These are phyloP conservation scores for Termitomyces sp. DNA, from an alignment of 768 basidiomycete species.

Conservation along the genomic window DNA sequence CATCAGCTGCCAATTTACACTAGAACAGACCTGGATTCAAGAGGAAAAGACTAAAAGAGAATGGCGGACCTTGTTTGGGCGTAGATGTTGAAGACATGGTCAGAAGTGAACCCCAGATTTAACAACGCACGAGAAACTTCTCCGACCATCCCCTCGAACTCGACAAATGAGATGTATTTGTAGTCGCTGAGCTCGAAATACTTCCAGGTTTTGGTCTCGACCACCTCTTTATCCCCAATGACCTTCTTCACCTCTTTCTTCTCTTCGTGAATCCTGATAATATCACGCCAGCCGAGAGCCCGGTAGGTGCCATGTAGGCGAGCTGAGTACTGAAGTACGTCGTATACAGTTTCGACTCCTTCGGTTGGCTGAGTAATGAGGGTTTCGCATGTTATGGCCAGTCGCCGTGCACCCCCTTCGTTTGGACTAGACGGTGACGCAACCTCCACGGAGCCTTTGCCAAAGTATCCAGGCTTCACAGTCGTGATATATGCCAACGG, in stretches of 20 bases:
- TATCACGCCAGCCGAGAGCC: constrained; percentile 77
- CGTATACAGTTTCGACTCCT: constrained; percentile 78
- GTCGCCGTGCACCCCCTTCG: constrained; percentile 49
- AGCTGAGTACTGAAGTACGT: constrained; percentile 72
- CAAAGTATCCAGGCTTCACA: constrained; percentile 49
- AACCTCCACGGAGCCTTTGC: constrained; percentile 64
- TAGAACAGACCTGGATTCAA: neutral
- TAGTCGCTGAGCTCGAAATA: constrained; percentile 91
- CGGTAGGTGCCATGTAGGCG: constrained; percentile 71
- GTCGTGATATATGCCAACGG: no score
- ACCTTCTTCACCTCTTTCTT: constrained; percentile 86
- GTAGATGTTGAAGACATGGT: constrained; percentile 88
- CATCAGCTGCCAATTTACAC: constrained; percentile 79
- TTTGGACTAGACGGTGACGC: constrained; percentile 32
- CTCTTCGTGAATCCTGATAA: constrained; percentile 72
- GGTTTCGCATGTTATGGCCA: constrained; percentile 52
- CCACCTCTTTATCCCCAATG: constrained; percentile 78
- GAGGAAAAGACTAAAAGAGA: no score
- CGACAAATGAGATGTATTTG: constrained; percentile 73
- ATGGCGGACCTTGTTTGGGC: constrained; percentile 69
- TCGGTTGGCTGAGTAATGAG: constrained; percentile 72
- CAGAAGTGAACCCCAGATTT: constrained; percentile 64
- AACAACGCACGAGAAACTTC: constrained; percentile 67
- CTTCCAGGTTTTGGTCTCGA: constrained; percentile 93
- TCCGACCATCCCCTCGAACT: constrained; percentile 66